A percentile compares a stretch with the other conserved stretches of the same genome.
Evolutionary conservation across 495 filamentous ascomycete genomes (phyloP).

Genomic region (Talaromyces ruber): DNA sequence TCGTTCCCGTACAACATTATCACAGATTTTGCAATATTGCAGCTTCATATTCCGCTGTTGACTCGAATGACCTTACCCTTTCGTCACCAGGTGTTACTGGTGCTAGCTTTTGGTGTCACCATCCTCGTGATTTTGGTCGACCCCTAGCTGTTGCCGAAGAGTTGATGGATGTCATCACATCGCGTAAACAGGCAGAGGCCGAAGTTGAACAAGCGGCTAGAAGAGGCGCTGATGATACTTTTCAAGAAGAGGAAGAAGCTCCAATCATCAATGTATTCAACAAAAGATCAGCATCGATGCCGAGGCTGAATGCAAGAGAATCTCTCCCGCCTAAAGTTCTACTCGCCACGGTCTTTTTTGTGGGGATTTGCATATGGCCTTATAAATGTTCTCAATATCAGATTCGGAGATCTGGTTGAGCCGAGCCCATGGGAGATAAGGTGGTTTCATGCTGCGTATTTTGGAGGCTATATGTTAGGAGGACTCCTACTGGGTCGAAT

Average conservation of each 20-base stretch:
- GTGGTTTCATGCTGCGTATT: slow-evolving; percentile 59
- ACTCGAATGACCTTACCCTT: slow-evolving; percentile 74
- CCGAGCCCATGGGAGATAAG: slow-evolving; percentile 38
- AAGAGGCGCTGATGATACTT: background rate
- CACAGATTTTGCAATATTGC: slow-evolving; percentile 70
- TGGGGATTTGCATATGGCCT: slow-evolving; percentile 89
- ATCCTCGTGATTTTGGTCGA: slow-evolving; percentile 51
- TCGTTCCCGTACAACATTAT: slow-evolving; percentile 76
- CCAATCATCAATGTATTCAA: slow-evolving; percentile 12
- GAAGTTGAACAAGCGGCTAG: background rate
- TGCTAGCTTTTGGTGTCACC: slow-evolving; percentile 73
- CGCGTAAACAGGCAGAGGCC: background rate
- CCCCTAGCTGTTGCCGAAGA: slow-evolving; percentile 33
- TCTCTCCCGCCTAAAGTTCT: slow-evolving; percentile 48
- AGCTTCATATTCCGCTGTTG: slow-evolving; percentile 78
- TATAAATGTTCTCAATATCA: slow-evolving; percentile 61
- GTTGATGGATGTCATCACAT: slow-evolving; percentile 23
- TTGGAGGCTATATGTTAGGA: slow-evolving; percentile 49
- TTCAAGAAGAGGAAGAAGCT: background rate
- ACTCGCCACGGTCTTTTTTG: slow-evolving; percentile 65
- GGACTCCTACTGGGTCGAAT: slow-evolving; percentile 48
- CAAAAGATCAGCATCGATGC: slow-evolving; percentile 61
- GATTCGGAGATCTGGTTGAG: slow-evolving; percentile 40
- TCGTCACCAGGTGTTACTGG: slow-evolving; percentile 76
- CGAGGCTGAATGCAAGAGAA: slow-evolving; percentile 47